These are phyloP conservation scores for Cocos nucifera DNA, from an alignment of 176 grass and related monocot species.

Conservation along the genomic window DNA sequence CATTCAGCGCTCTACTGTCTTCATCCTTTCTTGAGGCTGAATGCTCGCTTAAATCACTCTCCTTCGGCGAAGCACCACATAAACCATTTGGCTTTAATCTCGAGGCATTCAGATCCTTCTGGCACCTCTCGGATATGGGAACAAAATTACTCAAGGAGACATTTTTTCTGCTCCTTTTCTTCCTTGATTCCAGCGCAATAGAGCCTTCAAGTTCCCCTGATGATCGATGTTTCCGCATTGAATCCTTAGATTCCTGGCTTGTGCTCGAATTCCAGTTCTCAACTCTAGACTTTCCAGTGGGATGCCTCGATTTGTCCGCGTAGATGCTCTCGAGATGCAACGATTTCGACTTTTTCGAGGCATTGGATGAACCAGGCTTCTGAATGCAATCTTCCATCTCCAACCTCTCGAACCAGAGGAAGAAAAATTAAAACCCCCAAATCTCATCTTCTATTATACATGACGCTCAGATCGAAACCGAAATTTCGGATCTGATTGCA, in stretches of 20 bases:
- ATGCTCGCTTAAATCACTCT: slow-evolving; percentile 23
- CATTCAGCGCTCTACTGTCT: slow-evolving; percentile 1
- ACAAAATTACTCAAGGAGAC: slow-evolving; percentile 27
- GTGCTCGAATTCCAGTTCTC: slow-evolving; percentile 30
- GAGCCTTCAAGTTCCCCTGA: slow-evolving; percentile 15
- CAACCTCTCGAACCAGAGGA: slow-evolving; percentile 24
- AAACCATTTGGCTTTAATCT: slow-evolving; percentile 30
- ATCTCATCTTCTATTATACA: slow-evolving; percentile 56
- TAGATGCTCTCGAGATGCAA: slow-evolving; percentile 34
- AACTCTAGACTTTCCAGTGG: slow-evolving; percentile 26
- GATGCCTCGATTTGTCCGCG: slow-evolving; percentile 38
- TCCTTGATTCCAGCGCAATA: slow-evolving; percentile 2
- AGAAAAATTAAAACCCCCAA: slow-evolving; percentile 21
- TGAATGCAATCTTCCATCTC: slow-evolving; percentile 63
- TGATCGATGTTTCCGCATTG: slow-evolving; percentile 12
- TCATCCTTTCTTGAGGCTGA: slow-evolving; percentile 23
- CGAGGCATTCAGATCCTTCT: slow-evolving; percentile 29
- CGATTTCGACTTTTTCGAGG: slow-evolving; percentile 32
- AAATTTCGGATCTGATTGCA: slow-evolving; percentile 35
- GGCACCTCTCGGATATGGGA: slow-evolving; percentile 39
- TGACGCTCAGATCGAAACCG: slow-evolving; percentile 21
- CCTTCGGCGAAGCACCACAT: slow-evolving; percentile 42
- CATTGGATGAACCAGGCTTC: slow-evolving; percentile 33
- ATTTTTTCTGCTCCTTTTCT: slow-evolving; percentile 27
- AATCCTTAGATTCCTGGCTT: slow-evolving; percentile 15